Conservation (phyloP, 108 stramenopile species). For the Conticribra weissflogii region DNA sequence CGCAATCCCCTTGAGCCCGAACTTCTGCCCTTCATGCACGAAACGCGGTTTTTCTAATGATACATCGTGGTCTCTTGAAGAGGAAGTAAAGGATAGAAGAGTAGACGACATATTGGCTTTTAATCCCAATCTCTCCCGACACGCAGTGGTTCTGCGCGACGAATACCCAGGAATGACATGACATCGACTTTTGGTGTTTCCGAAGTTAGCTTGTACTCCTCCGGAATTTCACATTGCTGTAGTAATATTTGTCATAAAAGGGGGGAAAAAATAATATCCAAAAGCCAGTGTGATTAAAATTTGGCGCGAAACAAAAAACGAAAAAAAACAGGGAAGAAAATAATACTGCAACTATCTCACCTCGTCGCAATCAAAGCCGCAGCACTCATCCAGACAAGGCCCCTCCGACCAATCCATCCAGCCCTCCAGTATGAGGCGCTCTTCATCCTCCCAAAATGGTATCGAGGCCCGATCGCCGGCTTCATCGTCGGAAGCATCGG, state of each 20-base stretch:
- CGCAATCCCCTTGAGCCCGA: too few relatives aligned
- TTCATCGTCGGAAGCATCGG: background rate
- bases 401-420: constrained; percentile 24
- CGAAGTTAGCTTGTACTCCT: constrained; percentile 37
- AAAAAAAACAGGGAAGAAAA: background rate
- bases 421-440: constrained; percentile 14
- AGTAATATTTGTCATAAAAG: background rate
- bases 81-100: background rate
- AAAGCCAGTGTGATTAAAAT: background rate
- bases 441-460: background rate
- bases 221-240: constrained; percentile 52
- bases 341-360: constrained; percentile 7
- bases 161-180: constrained; percentile 50
- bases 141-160: constrained; percentile 36
- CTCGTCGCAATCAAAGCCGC: constrained; percentile 45
- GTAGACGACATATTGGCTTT: background rate
- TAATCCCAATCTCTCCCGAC: constrained; percentile 47
- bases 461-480: background rate
- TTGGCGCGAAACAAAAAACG: background rate
- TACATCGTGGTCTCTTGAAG: too few relatives aligned
- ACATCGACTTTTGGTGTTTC: constrained; percentile 39
- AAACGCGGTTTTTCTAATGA: too few relatives aligned
- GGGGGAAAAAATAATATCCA: background rate
- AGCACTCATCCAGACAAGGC: constrained; percentile 31
- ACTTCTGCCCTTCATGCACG: too few relatives aligned